phyloP scores from a whole-genome alignment of 148 eudicot species.

The Rhododendron mucronatum region DNA sequence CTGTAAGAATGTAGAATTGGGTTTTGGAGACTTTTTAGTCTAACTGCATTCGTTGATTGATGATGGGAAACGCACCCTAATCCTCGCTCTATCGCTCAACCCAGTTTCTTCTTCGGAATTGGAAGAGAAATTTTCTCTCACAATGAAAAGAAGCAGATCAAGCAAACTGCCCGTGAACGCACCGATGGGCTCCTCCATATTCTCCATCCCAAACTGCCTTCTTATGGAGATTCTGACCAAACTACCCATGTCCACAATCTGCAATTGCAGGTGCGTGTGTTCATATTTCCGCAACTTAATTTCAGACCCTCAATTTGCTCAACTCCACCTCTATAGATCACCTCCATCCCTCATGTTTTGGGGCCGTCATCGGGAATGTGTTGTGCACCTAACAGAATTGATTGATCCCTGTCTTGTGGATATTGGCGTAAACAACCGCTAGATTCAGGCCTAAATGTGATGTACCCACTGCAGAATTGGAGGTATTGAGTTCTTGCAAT shows the following conservation, averaged over 20 bases:
- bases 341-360: background rate
- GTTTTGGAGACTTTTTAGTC: too few relatives aligned
- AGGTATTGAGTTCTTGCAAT: slow-evolving; percentile 13
- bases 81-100: too few relatives aligned
- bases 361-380: too few relatives aligned
- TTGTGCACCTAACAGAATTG: too few relatives aligned
- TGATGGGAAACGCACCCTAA: too few relatives aligned
- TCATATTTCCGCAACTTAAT: background rate
- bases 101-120: too few relatives aligned
- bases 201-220: background rate
- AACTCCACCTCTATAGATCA: background rate
- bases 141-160: too few relatives aligned
- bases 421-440: background rate
- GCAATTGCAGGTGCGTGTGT: background rate
- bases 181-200: too few relatives aligned
- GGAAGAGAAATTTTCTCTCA: too few relatives aligned
- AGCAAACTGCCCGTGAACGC: too few relatives aligned
- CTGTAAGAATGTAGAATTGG: too few relatives aligned
- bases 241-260: background rate
- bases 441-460: background rate
- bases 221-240: background rate
- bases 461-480: background rate
- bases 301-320: background rate
- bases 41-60: too few relatives aligned
- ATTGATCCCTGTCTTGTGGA: background rate